Conservation (phyloP, 1,139 yeast genomes). For the Yamadazyma oceani region DNA sequence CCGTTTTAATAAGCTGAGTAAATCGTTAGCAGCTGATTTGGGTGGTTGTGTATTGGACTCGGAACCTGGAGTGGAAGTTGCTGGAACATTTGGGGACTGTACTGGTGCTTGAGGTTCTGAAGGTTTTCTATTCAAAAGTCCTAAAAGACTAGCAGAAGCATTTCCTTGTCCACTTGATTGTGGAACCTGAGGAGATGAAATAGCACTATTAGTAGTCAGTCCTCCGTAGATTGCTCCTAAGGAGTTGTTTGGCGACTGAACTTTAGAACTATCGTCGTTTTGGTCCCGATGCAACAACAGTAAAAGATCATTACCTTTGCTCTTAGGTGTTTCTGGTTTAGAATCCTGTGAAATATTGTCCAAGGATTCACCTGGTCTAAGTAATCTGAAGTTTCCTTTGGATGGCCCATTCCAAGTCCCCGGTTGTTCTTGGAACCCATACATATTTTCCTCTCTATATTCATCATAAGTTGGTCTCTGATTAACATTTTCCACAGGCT, state of each 20-base stretch:
- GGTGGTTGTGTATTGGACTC: not conserved
- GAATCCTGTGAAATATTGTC: slow-evolving; percentile 5
- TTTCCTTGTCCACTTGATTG: not conserved
- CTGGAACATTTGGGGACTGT: not conserved
- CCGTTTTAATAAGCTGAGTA: slow-evolving; percentile 14
- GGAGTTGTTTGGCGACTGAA: slow-evolving; percentile 2
- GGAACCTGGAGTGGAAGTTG: slow-evolving; percentile 2
- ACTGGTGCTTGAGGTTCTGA: slow-evolving; percentile 3
- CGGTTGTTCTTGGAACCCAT: not conserved
- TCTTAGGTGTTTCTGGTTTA: slow-evolving; percentile 1
- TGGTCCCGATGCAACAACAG: slow-evolving; percentile 16
- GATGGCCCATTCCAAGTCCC: slow-evolving; percentile 10
- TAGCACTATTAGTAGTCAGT: not conserved
- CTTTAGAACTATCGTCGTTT: not conserved
- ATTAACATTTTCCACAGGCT: not conserved
- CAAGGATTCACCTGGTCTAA: slow-evolving; percentile 33
- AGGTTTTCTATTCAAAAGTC: slow-evolving; percentile 10
- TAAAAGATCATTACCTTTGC: slow-evolving; percentile 15
- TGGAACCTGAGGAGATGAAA: not conserved
- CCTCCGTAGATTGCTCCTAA: slow-evolving; percentile 2
- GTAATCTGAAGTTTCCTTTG: slow-evolving; percentile 24
- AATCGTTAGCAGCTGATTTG: slow-evolving; percentile 16
- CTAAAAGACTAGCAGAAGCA: slow-evolving; percentile 10
- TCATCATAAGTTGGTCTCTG: slow-evolving; percentile 3
- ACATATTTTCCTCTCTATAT: slow-evolving; percentile 6